These are phyloP conservation scores for Uncinocarpus reesii DNA, from an alignment of 2,329 filamentous ascomycete genomes.

Conservation along the genomic window DNA sequence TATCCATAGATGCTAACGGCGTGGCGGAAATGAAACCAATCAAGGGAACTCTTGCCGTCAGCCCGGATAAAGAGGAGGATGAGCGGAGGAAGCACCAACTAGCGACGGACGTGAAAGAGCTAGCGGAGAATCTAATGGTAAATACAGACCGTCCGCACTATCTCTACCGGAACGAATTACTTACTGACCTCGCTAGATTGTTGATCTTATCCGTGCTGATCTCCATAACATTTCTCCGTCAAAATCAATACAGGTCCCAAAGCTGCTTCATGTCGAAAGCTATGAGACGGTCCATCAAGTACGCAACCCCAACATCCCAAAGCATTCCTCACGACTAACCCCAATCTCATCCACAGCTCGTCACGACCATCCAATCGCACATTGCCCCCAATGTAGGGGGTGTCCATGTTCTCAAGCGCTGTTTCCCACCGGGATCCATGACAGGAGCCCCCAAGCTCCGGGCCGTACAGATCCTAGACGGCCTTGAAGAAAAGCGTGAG, in stretches of 20 bases:
- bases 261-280: constrained; percentile 78
- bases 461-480: constrained; percentile 69
- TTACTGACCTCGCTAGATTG: constrained; percentile 45
- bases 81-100: constrained; percentile 54
- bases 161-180: background rate
- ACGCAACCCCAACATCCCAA: constrained; percentile 45
- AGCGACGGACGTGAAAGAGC: constrained; percentile 73
- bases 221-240: constrained; percentile 73
- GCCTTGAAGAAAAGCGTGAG: constrained; percentile 50
- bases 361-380: constrained; percentile 17
- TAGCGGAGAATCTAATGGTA: constrained; percentile 85
- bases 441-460: constrained; percentile 92
- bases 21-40: constrained; percentile 66
- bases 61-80: constrained; percentile 54
- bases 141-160: background rate
- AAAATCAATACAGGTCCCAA: constrained; percentile 61
- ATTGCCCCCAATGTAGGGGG: constrained; percentile 16
- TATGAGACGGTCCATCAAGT: constrained; percentile 88
- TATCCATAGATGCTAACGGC: constrained; percentile 51
- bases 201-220: constrained; percentile 90
- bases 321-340: background rate
- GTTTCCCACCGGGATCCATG: constrained; percentile 82
- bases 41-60: constrained; percentile 90
- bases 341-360: constrained; percentile 8
- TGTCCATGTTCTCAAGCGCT: constrained; percentile 14